Base-by-base conservation (phyloP, 768 basidiomycete genomes). In the Xerocomus spinulosus region DNA sequence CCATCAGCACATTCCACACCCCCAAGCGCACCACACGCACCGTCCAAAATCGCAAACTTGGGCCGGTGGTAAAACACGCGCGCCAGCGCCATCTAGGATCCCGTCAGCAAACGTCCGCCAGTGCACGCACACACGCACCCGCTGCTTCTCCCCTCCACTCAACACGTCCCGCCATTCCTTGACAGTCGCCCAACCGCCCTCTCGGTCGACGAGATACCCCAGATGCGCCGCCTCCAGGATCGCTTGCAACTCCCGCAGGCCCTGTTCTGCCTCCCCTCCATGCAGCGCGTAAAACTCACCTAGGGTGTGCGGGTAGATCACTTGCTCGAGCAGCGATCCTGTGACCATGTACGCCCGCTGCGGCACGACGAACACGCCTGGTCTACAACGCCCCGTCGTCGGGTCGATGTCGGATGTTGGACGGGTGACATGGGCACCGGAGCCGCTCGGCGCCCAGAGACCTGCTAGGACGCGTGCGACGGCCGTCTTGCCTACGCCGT, bases 161-260 rank as follows among this genome's bases (percentile, higher is more conserved):
- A 95, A 70, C 37, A 97, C 91, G 68, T 96, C 92, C 53, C 92
- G 79, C 94, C 94, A 98, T 66, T 97, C 94, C 68, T 96, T 97
- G 60, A 85, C 71, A 23, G 91, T 86, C 50, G 73, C 74, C 82
- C 91, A 89, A 0, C 94, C 93, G 0, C 95, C 94, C 64, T 96
- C 95, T 23, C 95, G 70, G 37, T 78, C 77, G 3, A 91, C 87
- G 20, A 97, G 64, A 63, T 97, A 97, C 15, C 76, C 85, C 52
- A 98, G 65, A 67, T 89, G 89, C 10, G 86, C 93, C 52, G 81
- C 80, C 57, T 85, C 78, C 50, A 98, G 68, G 25, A 96, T 92
- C 46, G 73, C 73, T 67, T 83, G 79, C 26, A 97, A 66, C 51
- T 92, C 89, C 21, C 71, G 75, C 55, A 82, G 71, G 4, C 83